Evolutionary conservation across 2,329 filamentous ascomycete species (phyloP).

Genomic region (Ceratocystis huliohia): DNA sequence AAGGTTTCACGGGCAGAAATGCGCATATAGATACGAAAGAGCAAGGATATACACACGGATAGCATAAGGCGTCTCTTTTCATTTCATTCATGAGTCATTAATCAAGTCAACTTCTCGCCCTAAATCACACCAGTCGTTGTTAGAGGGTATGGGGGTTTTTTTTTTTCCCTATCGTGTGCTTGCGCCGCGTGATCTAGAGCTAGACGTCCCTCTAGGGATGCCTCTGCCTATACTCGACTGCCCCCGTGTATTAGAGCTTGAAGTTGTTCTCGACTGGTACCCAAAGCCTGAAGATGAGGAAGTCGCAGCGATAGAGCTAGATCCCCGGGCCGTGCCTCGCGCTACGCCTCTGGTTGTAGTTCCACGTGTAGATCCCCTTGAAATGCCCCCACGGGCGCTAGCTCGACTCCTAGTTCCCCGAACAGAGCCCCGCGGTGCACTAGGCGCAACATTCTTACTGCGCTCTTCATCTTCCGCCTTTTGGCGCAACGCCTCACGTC

Average conservation of each 20-base stretch:
- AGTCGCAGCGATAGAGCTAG: neutral
- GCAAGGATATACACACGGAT: neutral
- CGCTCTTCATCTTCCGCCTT: conserved; percentile 50
- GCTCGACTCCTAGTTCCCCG: conserved; percentile 10
- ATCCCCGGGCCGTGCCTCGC: conserved; percentile 9
- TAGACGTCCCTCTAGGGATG: conserved; percentile 24
- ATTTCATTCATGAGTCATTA: conserved; percentile 4
- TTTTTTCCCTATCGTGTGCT: neutral
- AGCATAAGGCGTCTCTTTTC: neutral
- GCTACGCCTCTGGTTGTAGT: neutral
- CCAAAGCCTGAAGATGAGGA: conserved; percentile 24
- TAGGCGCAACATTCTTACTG: conserved; percentile 26
- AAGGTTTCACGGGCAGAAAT: neutral
- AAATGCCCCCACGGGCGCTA: neutral
- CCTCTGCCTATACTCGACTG: conserved; percentile 30
- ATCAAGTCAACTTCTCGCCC: neutral
- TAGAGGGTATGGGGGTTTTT: neutral
- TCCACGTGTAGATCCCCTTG: conserved; percentile 19
- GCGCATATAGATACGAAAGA: conserved; percentile 1
- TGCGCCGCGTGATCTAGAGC: conserved; percentile 20
- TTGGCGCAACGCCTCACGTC: conserved; percentile 56
- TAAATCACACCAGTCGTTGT: neutral
- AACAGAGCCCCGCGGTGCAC: conserved; percentile 24
- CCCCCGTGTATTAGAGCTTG: conserved; percentile 25
- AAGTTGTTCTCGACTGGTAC: conserved; percentile 24